These are phyloP conservation scores for Auriculariales sp. DNA, from an alignment of 768 basidiomycete species.

Conservation along the genomic window DNA sequence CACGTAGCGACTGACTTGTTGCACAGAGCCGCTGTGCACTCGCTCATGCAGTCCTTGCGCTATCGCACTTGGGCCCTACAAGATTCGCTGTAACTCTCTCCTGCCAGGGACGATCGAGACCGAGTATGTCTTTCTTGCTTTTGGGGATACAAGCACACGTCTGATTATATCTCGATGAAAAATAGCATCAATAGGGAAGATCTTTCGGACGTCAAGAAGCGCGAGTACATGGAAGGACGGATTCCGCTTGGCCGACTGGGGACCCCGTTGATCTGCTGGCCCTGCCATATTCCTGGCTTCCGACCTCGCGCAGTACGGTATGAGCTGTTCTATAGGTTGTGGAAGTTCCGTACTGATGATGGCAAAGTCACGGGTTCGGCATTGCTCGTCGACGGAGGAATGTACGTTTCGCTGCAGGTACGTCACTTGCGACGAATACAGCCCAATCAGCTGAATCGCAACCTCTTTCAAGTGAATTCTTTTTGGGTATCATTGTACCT, in stretches of 20 bases:
- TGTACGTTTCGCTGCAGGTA: constrained; percentile 30
- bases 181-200: constrained; percentile 57
- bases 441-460: too few species aligned
- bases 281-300: constrained; percentile 63
- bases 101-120: constrained; percentile 71
- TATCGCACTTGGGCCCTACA: constrained; percentile 61
- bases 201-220: constrained; percentile 41
- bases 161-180: neutral
- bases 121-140: constrained; percentile 13
- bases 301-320: constrained; percentile 48
- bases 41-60: constrained; percentile 71
- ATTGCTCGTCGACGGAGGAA: constrained; percentile 55
- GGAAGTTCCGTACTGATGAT: too few species aligned
- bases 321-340: too few species aligned
- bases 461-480: too few species aligned
- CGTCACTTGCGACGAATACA: too few species aligned
- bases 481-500: too few species aligned
- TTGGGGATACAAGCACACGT: neutral
- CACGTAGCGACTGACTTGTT: constrained; percentile 39
- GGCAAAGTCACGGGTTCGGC: constrained; percentile 39
- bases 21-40: constrained; percentile 64
- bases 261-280: constrained; percentile 4
- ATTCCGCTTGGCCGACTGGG: constrained; percentile 57
- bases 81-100: constrained; percentile 56
- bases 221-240: constrained; percentile 46